These are phyloP conservation scores for Powellomyces hirtus DNA, from an alignment of 192 early-diverging fungal genomes.

Conservation along the genomic window DNA sequence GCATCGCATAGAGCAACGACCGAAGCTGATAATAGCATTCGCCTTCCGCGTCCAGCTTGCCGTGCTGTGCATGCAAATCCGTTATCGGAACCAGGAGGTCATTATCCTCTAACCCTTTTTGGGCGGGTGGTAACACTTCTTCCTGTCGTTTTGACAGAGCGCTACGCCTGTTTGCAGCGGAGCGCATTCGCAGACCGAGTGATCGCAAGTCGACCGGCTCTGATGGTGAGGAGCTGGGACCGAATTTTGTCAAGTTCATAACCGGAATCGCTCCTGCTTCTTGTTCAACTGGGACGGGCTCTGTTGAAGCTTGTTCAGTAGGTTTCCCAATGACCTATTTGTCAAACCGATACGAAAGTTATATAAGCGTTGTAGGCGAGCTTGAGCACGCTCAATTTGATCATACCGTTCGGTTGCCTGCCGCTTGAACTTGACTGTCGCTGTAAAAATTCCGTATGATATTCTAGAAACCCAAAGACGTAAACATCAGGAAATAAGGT, in stretches of 20 bases:
- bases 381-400: no score
- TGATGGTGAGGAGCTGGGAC: neutral
- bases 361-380: no score
- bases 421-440: neutral
- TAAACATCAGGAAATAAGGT: no score
- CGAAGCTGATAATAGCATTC: slow-evolving; percentile 37
- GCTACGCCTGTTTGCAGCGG: neutral
- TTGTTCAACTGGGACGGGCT: no score
- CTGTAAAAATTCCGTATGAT: slow-evolving; percentile 8
- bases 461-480: neutral
- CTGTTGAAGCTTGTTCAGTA: no score
- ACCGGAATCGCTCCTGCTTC: no score
- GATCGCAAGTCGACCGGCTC: neutral
- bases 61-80: neutral
- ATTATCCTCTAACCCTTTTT: neutral
- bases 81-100: neutral
- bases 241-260: neutral
- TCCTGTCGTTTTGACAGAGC: neutral
- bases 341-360: no score
- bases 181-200: no score
- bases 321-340: no score
- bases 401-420: no score
- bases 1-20: slow-evolving; percentile 28
- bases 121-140: neutral
- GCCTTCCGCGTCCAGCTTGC: slow-evolving; percentile 5